Percentiles rank a stretch among this genome's conserved stretches.
phyloP scores from a whole-genome alignment of 768 basidiomycete species.

The Pulveroboletus sp. region DNA sequence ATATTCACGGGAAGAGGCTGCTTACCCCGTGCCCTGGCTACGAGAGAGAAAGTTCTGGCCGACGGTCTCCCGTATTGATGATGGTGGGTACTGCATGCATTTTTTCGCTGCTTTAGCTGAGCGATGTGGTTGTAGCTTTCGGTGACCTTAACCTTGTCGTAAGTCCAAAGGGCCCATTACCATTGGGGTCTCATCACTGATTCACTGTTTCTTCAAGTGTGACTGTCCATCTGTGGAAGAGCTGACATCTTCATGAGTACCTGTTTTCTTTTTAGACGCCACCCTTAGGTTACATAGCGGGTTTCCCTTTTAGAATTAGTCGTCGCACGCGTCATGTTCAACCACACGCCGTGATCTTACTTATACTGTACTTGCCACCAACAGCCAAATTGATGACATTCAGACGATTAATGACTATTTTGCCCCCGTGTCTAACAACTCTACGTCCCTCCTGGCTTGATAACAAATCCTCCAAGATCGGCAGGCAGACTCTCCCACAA shows the following conservation, averaged over 20 bases:
- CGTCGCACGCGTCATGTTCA: constrained; percentile 49
- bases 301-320: constrained; percentile 47
- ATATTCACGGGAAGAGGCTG: constrained; percentile 87
- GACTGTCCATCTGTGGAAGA: constrained; percentile 87
- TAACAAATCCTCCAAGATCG: constrained; percentile 16
- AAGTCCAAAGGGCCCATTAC: constrained; percentile 32
- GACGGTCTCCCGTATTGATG: constrained; percentile 84
- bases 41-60: constrained; percentile 96
- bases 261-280: constrained; percentile 20
- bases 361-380: constrained; percentile 20
- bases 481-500: constrained; percentile 30
- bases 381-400: constrained; percentile 12
- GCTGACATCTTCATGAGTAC: constrained; percentile 38
- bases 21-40: constrained; percentile 80
- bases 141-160: constrained; percentile 90
- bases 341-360: constrained; percentile 49
- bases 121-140: constrained; percentile 53
- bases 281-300: constrained; percentile 28
- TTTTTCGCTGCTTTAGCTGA: constrained; percentile 1
- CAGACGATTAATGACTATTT: constrained; percentile 11
- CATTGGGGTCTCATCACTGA: constrained; percentile 7
- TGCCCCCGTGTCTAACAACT: constrained; percentile 1
- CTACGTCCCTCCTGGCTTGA: constrained; percentile 16
- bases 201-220: constrained; percentile 44
- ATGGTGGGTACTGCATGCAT: constrained; percentile 54